Base-by-base conservation (phyloP, 1,284 basidiomycete genomes). In the Agaricales sp. region DNA sequence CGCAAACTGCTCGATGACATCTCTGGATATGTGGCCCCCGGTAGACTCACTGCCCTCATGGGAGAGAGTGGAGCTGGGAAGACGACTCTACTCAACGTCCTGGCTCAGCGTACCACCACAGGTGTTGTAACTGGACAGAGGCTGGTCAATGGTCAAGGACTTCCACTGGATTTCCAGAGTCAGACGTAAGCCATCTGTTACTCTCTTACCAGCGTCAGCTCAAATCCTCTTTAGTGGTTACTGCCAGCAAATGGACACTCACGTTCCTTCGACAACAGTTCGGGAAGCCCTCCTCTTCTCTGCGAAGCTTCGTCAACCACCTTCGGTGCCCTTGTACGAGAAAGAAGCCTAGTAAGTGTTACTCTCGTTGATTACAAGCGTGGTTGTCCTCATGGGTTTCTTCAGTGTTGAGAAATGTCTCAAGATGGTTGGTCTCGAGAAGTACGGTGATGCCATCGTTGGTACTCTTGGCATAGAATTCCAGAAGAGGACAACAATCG, bases 281-380 rank as follows among this genome's bases (percentile, higher is more conserved):
- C 77, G 89, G 22, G 92, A 96, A 59, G 87, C 92, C 0, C 67
- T 96, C 0, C 66, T 78, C 19, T 92, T 94, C 68, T 88, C 85
- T 6, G 92, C 92, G 0, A 71, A 81, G 53, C 68, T 95, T 3
- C 80, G 92, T 21, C 92, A 94, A 59, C 85, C 88, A 2, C 65
- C 71, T 4, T 68, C 71, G 4, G 78, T 91, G 2, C 68, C 87
- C 0, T 64, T 70, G 19, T 66, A 65, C 1, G 91, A 94, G 63
- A 94, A 93, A 63, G 75, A 84, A 59, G 80, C 75, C 41, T 92
- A 90, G 80, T 82, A 55, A 57, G 77, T 61, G 16, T 6, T 26
- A 14, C 19, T 45, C 21, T 19, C 14, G 4, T 50, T 35, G 20
- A 16, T 35, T 22, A 25, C 21, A 21, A 14, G 21, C 13, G 38